phyloP scores from a whole-genome alignment of 805 yeast species.

The Priceomyces melissophilus region DNA sequence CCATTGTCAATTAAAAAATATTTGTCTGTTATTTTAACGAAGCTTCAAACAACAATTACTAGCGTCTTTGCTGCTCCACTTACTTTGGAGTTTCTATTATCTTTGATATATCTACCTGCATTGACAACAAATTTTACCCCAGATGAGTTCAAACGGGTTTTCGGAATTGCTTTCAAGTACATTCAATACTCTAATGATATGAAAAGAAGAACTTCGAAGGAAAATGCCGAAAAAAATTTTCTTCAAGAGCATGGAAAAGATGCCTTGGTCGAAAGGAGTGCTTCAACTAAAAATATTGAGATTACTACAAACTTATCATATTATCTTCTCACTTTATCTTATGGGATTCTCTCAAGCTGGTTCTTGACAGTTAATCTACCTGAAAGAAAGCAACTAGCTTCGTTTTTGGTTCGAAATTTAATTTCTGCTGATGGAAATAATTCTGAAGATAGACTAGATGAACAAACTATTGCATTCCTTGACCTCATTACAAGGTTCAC shows the following conservation, averaged over 20 bases:
- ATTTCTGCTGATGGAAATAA: slow-evolving; percentile 28
- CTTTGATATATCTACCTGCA: slow-evolving; percentile 62
- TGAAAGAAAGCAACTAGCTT: slow-evolving; percentile 57
- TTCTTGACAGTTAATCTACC: slow-evolving; percentile 57
- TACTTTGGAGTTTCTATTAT: slow-evolving; percentile 68
- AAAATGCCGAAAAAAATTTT: slow-evolving; percentile 5
- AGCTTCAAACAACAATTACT: slow-evolving; percentile 71
- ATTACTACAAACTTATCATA: slow-evolving; percentile 52
- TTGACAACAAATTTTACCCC: slow-evolving; percentile 68
- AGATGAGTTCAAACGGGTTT: slow-evolving; percentile 75
- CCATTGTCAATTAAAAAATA: slow-evolving; percentile 70
- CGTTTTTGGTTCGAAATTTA: slow-evolving; percentile 61
- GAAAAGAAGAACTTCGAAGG: slow-evolving; percentile 21
- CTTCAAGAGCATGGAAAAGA: slow-evolving; percentile 42
- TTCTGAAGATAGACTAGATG: slow-evolving; percentile 33
- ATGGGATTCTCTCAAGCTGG: slow-evolving; percentile 68
- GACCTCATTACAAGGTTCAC: slow-evolving; percentile 70
- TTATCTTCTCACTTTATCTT: slow-evolving; percentile 62
- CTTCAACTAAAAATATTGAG: slow-evolving; percentile 48
- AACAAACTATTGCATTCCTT: slow-evolving; percentile 57
- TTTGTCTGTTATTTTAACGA: slow-evolving; percentile 64
- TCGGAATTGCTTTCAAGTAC: slow-evolving; percentile 78
- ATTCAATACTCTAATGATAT: slow-evolving; percentile 67
- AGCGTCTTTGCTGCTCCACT: slow-evolving; percentile 67
- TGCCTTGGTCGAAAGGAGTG: slow-evolving; percentile 48